Base-by-base conservation (phyloP, 768 basidiomycete species). In the Boletus huronensis region DNA sequence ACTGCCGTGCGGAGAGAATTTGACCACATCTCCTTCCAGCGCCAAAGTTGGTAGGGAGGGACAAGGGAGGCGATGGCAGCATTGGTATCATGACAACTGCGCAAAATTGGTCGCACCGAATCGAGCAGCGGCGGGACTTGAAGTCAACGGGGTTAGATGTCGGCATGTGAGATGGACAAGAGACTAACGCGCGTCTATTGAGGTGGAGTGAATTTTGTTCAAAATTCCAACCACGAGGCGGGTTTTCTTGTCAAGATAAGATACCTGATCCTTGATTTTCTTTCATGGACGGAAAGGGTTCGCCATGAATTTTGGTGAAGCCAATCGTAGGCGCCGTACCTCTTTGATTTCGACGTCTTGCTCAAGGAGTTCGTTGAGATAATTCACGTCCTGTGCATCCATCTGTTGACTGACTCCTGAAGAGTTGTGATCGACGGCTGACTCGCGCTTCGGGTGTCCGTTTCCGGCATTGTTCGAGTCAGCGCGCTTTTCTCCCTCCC, bases 1-100 rank as follows among this genome's bases (percentile, higher is more conserved):
- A 90, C 76, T 11, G 82, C 81, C 17, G 78, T 79, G 52, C 89
- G 78, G 35, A 91, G 67, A 4, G 87, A 84, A 62, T 81, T 82
- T 1, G 80, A 77, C 89, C 89, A 91, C 82, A 88, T 82, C 25
- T 90, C 88, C 66, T 87, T 90, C 87, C 87, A 92, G 52, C 82
- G 77, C 90, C 90, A 92, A 57, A 88, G 83, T 58, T 90, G 87
- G 60, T 87, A 82, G 29, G 75, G 75, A 28, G 90, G 90, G 25
- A 90, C 74, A 31, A 84, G 75, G 6, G 63, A 70, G 6, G 82
- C 83, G n/a, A 93, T 71, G 1, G 75, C 74, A 23, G 74, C 71
- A 10, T 68, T 78, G 8, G 74, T 78, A 19, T 77, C 79, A 53
- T 72, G 73, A 59, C 84, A 91, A 58, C 79, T 79, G 11, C 70